Conservation (phyloP, 2,329 filamentous ascomycete genomes). For the Amauroascus verrucosus region DNA sequence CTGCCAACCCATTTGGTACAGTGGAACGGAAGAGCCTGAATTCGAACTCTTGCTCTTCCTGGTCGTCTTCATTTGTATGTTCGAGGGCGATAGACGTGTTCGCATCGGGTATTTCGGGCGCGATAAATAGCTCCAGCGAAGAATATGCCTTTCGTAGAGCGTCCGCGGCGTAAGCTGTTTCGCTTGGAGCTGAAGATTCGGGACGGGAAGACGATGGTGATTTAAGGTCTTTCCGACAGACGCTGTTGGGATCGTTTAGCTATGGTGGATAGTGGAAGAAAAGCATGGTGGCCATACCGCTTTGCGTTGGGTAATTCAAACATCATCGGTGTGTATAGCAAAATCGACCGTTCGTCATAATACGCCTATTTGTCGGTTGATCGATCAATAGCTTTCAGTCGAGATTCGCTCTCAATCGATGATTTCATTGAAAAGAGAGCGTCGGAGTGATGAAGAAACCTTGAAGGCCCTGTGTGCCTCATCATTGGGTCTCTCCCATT, state of each 20-base stretch:
- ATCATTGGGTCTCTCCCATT: neutral
- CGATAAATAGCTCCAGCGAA: constrained; percentile 13
- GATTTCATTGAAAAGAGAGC: constrained; percentile 8
- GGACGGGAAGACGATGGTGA: constrained; percentile 14
- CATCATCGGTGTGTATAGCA: constrained; percentile 1
- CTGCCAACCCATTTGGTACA: neutral
- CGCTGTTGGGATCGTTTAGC: constrained; percentile 2
- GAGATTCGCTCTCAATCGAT: neutral
- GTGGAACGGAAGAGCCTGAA: constrained; percentile 33
- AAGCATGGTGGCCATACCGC: constrained; percentile 5
- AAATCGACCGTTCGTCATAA: neutral
- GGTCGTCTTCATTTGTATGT: constrained; percentile 18
- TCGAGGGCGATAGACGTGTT: neutral
- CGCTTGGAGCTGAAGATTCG: constrained; percentile 12
- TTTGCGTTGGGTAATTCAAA: constrained; percentile 14
- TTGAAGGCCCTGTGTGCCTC: neutral
- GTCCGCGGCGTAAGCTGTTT: constrained; percentile 14
- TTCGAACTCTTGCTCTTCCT: constrained; percentile 36
- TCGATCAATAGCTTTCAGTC: neutral
- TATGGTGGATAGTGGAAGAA: neutral
- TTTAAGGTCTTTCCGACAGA: constrained; percentile 16
- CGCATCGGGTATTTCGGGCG: neutral
- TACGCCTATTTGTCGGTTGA: neutral
- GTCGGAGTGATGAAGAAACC: neutral
- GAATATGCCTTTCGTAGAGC: constrained; percentile 13